Conservation (phyloP, 202 grass and related monocot genomes). For the Zoysia matrella region DNA sequence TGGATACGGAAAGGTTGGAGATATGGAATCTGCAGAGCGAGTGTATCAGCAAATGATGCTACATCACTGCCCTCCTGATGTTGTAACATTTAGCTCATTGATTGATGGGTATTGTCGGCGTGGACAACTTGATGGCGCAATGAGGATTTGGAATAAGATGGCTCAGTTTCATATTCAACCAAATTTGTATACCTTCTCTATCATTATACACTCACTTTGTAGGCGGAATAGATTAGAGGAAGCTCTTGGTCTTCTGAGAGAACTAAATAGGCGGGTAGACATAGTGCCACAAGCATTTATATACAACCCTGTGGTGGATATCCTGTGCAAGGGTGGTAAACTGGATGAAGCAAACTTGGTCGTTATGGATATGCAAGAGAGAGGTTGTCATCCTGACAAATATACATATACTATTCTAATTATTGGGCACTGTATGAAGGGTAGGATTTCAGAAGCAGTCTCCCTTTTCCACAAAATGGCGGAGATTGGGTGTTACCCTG, state of each 20-base stretch:
- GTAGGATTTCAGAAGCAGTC: too few species aligned
- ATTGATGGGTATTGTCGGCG: too few species aligned
- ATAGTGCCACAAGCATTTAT: constrained; percentile 74
- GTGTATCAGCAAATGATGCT: too few species aligned
- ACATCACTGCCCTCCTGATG: too few species aligned
- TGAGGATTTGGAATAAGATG: constrained; percentile 84
- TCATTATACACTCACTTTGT: constrained; percentile 78
- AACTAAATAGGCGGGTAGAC: constrained; percentile 66
- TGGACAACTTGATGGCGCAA: constrained; percentile 29
- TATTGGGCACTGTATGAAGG: too few species aligned
- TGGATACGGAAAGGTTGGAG: too few species aligned
- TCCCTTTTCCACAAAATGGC: too few species aligned
- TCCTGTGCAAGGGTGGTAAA: constrained; percentile 75
- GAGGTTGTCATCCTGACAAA: too few species aligned
- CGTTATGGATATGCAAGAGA: constrained; percentile 54
- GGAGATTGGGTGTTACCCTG: too few species aligned
- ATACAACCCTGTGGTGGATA: constrained; percentile 85
- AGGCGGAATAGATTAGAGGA: constrained; percentile 47
- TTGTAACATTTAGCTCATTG: too few species aligned
- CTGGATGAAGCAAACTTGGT: constrained; percentile 75
- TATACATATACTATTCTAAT: too few species aligned
- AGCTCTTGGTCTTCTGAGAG: constrained; percentile 43
- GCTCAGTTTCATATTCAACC: constrained; percentile 57
- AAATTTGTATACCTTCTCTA: constrained; percentile 82
- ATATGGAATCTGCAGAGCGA: too few species aligned